Base-by-base conservation (phyloP, 129 eudicot species). In the Escallonia herrerae region DNA sequence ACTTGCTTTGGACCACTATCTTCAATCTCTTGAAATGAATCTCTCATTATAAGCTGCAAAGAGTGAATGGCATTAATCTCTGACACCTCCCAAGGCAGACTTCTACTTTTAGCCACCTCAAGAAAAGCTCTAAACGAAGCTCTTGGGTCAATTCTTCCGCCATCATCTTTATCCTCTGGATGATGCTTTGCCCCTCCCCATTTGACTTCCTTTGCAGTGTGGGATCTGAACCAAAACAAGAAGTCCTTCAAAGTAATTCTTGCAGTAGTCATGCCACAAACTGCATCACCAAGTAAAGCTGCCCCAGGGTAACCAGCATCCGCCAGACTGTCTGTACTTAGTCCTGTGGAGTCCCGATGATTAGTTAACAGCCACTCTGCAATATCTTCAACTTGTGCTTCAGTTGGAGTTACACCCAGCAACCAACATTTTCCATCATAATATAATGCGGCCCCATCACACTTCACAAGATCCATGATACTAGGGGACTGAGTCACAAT, bases 151-250 rank as follows among this genome's bases (percentile, higher is more conserved):
- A 84, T 79, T 62, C 39, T 79, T 11, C 67, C 74, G 1, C 72
- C 82, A 72, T 81, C 77, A 72, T 87, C 95, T 77, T 80, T 70
- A 39, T 87, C 91, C 2, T 60, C 74, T 1, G 83, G 83, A 62
- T 79, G 75, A 75, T 87, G 95, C 65, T 81, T 87, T 54, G 86
- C 84, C 2, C 95, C 95, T 38, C 86, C 95, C 95, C 95, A 87
- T 56, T 65, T 70, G 12, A 82, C 57, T 47, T 77, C 84, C 7
- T 66, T 80, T 65, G 84, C 88, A 8, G 84, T 67, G 53, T 84
- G 86, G 9, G 95, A 84, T 74, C 95, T 77, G 70, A 87, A 87
- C 95, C 91, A 87, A 60, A 87, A 84, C 66, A 87, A 51, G 66
- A 79, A 82, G 67, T 82, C 84, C 5, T 70, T 53, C 2, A 73